phyloP scores from a whole-genome alignment of 306 rosid species.

The Benincasa hispida region DNA sequence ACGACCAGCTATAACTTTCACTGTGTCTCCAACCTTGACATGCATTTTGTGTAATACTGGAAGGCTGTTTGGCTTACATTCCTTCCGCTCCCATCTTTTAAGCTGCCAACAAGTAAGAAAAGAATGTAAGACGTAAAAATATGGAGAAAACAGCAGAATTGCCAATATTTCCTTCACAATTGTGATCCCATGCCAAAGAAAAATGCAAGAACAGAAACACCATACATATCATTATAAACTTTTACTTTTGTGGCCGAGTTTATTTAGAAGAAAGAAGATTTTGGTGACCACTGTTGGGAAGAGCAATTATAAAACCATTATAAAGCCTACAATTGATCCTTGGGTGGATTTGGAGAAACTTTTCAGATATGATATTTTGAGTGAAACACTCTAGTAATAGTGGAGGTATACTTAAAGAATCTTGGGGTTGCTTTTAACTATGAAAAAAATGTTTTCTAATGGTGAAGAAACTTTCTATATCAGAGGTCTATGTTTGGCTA shows the following conservation, averaged over 20 bases:
- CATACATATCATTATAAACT: neutral
- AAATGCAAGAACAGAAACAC: conserved; percentile 5
- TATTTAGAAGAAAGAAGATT: neutral
- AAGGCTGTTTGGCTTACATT: conserved; percentile 89
- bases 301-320: neutral
- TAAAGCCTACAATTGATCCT: neutral
- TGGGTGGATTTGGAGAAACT: neutral
- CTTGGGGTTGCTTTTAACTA: neutral
- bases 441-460: neutral
- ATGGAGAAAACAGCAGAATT: neutral
- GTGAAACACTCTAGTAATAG: neutral
- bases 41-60: conserved; percentile 83
- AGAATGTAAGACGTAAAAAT: neutral
- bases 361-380: neutral
- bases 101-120: conserved; percentile 33
- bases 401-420: neutral
- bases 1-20: conserved; percentile 74
- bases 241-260: neutral
- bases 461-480: neutral
- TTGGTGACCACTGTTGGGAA: neutral
- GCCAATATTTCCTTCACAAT: neutral
- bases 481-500: neutral
- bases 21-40: conserved; percentile 84
- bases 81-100: conserved; percentile 83
- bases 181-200: neutral